Conservation (phyloP, 1,284 basidiomycete genomes). For the Hymenochaete sp. region DNA sequence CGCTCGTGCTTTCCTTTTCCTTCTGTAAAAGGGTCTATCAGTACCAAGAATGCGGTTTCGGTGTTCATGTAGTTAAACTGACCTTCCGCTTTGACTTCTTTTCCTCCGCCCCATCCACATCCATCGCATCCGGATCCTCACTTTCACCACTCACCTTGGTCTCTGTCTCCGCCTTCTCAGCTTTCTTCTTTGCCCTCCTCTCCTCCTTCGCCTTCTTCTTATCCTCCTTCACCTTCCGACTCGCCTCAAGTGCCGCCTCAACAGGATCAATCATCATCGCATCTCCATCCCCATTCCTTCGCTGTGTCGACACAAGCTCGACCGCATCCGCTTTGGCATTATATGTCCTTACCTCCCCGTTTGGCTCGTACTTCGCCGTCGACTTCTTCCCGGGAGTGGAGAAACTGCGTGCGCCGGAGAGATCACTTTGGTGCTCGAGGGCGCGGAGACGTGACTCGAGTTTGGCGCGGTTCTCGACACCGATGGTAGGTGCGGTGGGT, state of each 20-base stretch:
- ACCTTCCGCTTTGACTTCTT: slow-evolving; percentile 30
- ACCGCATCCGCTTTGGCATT: slow-evolving; percentile 76
- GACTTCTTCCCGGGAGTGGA: slow-evolving; percentile 53
- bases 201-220: slow-evolving; percentile 75
- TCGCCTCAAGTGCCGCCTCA: slow-evolving; percentile 56
- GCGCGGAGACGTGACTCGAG: slow-evolving; percentile 90
- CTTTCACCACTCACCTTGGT: slow-evolving; percentile 37
- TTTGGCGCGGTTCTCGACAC: slow-evolving; percentile 88
- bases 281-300: too few relatives aligned
- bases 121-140: slow-evolving; percentile 37
- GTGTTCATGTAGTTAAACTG: neutral
- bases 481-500: slow-evolving; percentile 72
- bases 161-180: slow-evolving; percentile 43
- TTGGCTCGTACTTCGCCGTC: slow-evolving; percentile 76
- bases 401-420: slow-evolving; percentile 55
- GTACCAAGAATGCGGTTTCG: neutral
- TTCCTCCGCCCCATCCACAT: slow-evolving; percentile 30
- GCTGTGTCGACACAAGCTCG: slow-evolving; percentile 75
- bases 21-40: slow-evolving; percentile 5
- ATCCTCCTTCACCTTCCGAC: slow-evolving; percentile 70
- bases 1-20: slow-evolving; percentile 32
- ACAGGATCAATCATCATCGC: too few relatives aligned
- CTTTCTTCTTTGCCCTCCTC: slow-evolving; percentile 55
- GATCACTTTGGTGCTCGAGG: slow-evolving; percentile 77
- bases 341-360: slow-evolving; percentile 68